A percentile compares a stretch with the other conserved stretches of the same genome.
Evolutionary conservation across 2,329 filamentous ascomycete genomes (phyloP).

Genomic region (Aspergillus novoparasiticus): DNA sequence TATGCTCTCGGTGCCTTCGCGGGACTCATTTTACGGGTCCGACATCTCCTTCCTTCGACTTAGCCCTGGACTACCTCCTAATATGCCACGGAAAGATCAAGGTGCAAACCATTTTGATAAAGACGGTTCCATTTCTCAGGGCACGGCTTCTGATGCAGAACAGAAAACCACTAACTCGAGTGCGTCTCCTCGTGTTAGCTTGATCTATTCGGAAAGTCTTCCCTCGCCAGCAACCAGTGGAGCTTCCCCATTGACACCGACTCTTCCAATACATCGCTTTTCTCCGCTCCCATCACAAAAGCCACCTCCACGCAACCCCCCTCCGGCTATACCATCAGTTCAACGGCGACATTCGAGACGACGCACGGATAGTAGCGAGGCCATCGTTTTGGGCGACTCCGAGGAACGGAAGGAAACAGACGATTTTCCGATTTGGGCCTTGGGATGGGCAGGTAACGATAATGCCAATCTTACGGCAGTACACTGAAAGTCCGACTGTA

Average conservation of each 20-base stretch:
- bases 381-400: constrained; percentile 47
- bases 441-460: constrained; percentile 46
- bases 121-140: constrained; percentile 29
- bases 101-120: constrained; percentile 31
- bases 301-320: constrained; percentile 34
- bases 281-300: constrained; percentile 38
- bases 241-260: constrained; percentile 44
- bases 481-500: constrained; percentile 29
- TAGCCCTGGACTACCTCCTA: constrained; percentile 36
- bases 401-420: constrained; percentile 59
- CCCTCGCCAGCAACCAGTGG: constrained; percentile 40
- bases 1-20: constrained; percentile 32
- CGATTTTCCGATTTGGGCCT: constrained; percentile 48
- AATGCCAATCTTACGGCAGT: constrained; percentile 36
- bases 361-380: constrained; percentile 48
- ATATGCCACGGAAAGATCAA: constrained; percentile 27
- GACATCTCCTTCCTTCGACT: constrained; percentile 45
- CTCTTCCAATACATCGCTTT: constrained; percentile 42
- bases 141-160: constrained; percentile 37
- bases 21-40: constrained; percentile 38
- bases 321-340: constrained; percentile 35
- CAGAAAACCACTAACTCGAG: constrained; percentile 35
- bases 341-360: constrained; percentile 42
- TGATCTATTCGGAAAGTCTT: constrained; percentile 41
- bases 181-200: constrained; percentile 36